Evolutionary conservation across 345 rosid genomes (phyloP), one percentile per base, ranked within the genome.

Genomic region (Populus euphratica): DNA sequence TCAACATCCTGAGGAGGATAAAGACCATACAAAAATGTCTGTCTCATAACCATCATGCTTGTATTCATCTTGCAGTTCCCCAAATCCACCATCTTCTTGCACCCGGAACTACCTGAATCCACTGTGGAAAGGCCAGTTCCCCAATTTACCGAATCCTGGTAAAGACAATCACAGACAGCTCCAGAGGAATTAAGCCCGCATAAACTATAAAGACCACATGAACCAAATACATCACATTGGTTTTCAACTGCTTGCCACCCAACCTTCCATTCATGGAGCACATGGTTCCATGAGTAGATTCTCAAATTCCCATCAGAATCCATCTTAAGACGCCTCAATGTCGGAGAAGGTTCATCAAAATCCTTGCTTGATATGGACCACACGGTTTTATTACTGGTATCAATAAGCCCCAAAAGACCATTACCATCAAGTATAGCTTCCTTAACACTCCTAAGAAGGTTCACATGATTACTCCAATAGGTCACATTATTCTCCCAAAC

Each of bases 241-340:
- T 80, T 85, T 74, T 83, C 84, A 78, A 80, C 84, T 9, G 83
- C 87, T 81, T 82, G 85, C 87, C 85, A 85, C 14, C 80, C 79
- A 68, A 85, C 78, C 41, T 76, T 85, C 87, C 85, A 80, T 43
- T 47, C 76, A 61, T 56, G 70, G 13, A 54, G 76, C 49, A 18
- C 67, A 49, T 35, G 64, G 66, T 79, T 66, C 87, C 87, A 85
- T 0, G 83, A 79, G 76, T 82, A 82, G 11, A 85, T 85, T 68
- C 85, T 85, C 77, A 85, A 70, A 71, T 85, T 85, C 64, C 87
- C 85, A 73, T 85, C 87, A 52, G 83, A 77, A 69, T 82, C 85
- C 79, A 82, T 82, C 76, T 77, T 82, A 33, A 82, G 81, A 78
- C 77, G 85, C 80, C 85, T 85, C 74, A 85, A 69, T 66, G 41